Percentiles rank a stretch among this genome's conserved stretches.
These are phyloP conservation scores for Nematocida homosporus DNA, from an alignment of 371 early-diverging fungal genomes.

Conservation along the genomic window DNA sequence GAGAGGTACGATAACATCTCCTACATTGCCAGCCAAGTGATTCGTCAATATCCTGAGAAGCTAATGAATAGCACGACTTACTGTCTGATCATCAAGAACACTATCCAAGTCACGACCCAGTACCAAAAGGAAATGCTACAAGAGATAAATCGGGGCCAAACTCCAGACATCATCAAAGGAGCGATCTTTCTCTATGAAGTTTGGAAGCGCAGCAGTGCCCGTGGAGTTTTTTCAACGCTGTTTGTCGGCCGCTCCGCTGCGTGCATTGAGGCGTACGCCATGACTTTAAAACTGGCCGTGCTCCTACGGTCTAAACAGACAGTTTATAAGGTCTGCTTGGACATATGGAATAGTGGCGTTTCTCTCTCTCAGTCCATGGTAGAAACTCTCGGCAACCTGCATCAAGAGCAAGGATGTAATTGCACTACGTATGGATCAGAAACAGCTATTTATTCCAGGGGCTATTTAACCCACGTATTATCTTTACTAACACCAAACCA, in stretches of 20 bases:
- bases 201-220: slow-evolving; percentile 16
- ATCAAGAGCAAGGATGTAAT: neutral
- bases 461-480: slow-evolving; percentile 7
- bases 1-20: slow-evolving; percentile 24
- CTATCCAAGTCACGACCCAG: neutral
- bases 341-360: slow-evolving; percentile 46
- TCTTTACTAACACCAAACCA: neutral
- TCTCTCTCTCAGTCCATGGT: slow-evolving; percentile 1
- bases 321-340: slow-evolving; percentile 16
- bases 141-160: neutral
- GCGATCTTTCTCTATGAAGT: neutral
- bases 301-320: neutral
- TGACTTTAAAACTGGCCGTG: slow-evolving; percentile 3
- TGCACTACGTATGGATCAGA: neutral
- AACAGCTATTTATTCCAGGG: neutral
- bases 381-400: slow-evolving; percentile 7
- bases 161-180: neutral
- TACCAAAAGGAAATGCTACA: slow-evolving; percentile 9
- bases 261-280: slow-evolving; percentile 1
- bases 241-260: slow-evolving; percentile 40
- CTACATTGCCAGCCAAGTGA: neutral
- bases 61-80: slow-evolving; percentile 6
- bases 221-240: slow-evolving; percentile 16
- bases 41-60: slow-evolving; percentile 25
- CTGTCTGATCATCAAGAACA: slow-evolving; percentile 7